Conservation (phyloP, 179 eudicot species). For the Beta macrorhiza region DNA sequence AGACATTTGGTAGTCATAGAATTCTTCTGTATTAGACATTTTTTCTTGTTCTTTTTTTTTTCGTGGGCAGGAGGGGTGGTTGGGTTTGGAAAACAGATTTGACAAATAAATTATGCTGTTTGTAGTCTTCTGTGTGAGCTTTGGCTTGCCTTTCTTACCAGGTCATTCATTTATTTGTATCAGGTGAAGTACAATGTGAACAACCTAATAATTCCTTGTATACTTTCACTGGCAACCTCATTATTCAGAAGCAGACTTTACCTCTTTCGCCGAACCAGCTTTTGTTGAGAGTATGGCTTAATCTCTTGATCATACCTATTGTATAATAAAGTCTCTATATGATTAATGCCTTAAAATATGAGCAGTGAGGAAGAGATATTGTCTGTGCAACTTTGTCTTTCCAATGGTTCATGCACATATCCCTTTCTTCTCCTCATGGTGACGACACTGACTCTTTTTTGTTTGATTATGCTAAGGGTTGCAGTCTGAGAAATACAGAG, state of each 20-base stretch:
- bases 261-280: conserved; percentile 92
- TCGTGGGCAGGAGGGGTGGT: not conserved
- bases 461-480: conserved; percentile 59
- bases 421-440: not conserved
- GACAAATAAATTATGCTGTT: not conserved
- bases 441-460: conserved; percentile 19
- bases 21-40: too few relatives aligned
- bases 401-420: not conserved
- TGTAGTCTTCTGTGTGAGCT: not conserved
- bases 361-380: not conserved
- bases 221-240: conserved; percentile 96
- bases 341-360: not conserved
- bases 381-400: not conserved
- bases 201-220: conserved; percentile 97
- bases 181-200: conserved; percentile 95
- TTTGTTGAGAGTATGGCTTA: conserved; percentile 68
- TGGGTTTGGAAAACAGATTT: not conserved
- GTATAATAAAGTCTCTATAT: not conserved
- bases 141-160: conserved; percentile 17
- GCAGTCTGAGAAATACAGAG: conserved; percentile 90
- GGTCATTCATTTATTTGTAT: conserved; percentile 10
- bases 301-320: conserved; percentile 16
- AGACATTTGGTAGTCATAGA: too few relatives aligned
- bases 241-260: conserved; percentile 75
- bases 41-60: not conserved